Base-by-base conservation (phyloP, 129 eudicot genomes). In the Glebionis coronaria region DNA sequence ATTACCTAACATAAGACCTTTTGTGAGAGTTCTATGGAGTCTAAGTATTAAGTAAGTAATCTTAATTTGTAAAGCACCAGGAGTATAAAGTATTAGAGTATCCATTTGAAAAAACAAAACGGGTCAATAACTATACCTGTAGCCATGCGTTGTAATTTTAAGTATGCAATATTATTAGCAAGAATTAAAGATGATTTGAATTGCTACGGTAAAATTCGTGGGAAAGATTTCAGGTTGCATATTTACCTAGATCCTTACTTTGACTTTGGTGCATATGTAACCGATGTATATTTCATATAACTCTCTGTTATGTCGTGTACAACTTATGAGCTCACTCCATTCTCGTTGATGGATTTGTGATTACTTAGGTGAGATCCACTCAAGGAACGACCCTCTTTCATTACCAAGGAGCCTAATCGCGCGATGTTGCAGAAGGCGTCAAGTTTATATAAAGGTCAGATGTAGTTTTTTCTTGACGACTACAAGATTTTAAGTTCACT, bases 381-480 rank as follows among this genome's bases (percentile, higher is more conserved):
- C 90, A 85, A 80, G 97, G 96, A n/a, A 87, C 81, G 93, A 88
- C 93, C 53, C 93, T 83, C 49, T 71, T 91, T 61, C 97, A 91
- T 79, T 79, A 87, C 65, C 97, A 91, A 73, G 98, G 98, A 68
- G 89, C 78, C 45, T 95, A 91, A 83, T 91, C 95, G 13, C 82
- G 86, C 61, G 87, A 81, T 31, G 97, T 91, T 29, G 75, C 63
- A 3, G 87, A 84, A 67, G 98, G 98, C 46, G 73, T 84, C 74
- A 92, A 92, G 80, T n/a, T n/a, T n/a, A n/a, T 92, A 86, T 78
- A 76, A 51, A 86, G 97, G 65, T 87, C 95, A 4, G 97, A 91
- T 75, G 93, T 91, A 57, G 87, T 66, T 69, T 91, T 91, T 63
- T 90, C 88, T 28, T 85, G 77, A 82, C 40, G 70, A 9, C 9